Conservation (phyloP, 352 stramenopile species). For the Phytophthora macrochlamydospora region DNA sequence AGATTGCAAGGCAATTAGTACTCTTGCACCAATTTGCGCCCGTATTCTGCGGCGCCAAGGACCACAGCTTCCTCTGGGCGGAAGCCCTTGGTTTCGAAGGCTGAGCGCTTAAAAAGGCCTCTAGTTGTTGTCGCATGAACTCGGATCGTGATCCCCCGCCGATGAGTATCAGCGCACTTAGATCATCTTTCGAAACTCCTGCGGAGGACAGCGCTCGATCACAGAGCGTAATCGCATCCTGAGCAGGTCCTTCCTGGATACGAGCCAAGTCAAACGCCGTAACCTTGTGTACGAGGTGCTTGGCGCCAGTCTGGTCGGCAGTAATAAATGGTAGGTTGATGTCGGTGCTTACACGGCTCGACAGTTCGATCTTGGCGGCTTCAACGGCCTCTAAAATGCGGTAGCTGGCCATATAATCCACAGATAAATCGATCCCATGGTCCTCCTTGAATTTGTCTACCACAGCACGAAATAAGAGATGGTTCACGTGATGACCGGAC, state of each 20-base stretch:
- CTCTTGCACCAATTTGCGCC: slow-evolving; percentile 45
- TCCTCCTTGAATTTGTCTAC: slow-evolving; percentile 62
- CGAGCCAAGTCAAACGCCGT: slow-evolving; percentile 57
- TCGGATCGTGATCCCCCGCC: slow-evolving; percentile 61
- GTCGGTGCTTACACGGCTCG: slow-evolving; percentile 52
- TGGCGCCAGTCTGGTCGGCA: slow-evolving; percentile 64
- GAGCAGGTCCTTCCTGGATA: slow-evolving; percentile 45
- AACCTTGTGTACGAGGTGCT: slow-evolving; percentile 73
- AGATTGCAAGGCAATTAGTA: slow-evolving; percentile 16
- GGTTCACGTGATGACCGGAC: slow-evolving; percentile 53
- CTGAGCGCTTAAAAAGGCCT: slow-evolving; percentile 53
- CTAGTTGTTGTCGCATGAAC: slow-evolving; percentile 53
- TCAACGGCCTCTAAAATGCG: slow-evolving; percentile 73
- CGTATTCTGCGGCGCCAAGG: slow-evolving; percentile 61
- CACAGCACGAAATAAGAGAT: slow-evolving; percentile 54
- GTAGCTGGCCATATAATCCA: slow-evolving; percentile 73
- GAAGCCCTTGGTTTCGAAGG: slow-evolving; percentile 59
- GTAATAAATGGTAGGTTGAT: slow-evolving; percentile 85
- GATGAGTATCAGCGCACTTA: slow-evolving; percentile 59
- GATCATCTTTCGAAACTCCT: slow-evolving; percentile 41
- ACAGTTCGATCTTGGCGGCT: slow-evolving; percentile 75
- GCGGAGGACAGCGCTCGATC: slow-evolving; percentile 34
- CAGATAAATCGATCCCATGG: slow-evolving; percentile 66
- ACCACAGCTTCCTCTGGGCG: slow-evolving; percentile 66
- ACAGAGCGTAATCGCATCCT: slow-evolving; percentile 42